Evolutionary conservation across 2,329 filamentous ascomycete genomes (phyloP).

Genomic region (Conoideocrella luteorostrata): DNA sequence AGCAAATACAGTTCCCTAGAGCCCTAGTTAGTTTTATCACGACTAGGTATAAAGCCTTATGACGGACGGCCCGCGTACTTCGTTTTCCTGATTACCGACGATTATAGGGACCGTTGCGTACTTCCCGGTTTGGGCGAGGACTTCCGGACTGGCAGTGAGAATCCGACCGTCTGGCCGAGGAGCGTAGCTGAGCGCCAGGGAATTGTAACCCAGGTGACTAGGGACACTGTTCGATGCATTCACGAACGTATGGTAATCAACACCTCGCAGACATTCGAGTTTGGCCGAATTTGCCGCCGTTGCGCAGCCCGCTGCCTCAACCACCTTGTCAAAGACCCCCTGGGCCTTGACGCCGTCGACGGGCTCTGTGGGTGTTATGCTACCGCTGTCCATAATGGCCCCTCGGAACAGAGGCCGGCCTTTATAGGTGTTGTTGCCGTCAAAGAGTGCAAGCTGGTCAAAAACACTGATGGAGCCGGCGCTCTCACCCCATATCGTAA

Average conservation of each 20-base stretch:
- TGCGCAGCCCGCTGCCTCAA: background rate
- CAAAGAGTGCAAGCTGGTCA: conserved; percentile 42
- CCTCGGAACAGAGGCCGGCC: conserved; percentile 5
- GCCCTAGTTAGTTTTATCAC: too few species aligned
- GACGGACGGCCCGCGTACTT: too few species aligned
- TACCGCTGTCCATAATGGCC: conserved; percentile 8
- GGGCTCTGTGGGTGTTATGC: conserved; percentile 40
- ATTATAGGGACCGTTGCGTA: conserved; percentile 33
- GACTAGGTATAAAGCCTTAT: too few species aligned
- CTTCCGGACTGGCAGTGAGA: conserved; percentile 9
- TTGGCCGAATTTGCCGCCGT: conserved; percentile 36
- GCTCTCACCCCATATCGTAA: conserved; percentile 55
- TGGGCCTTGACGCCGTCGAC: background rate
- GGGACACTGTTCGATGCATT: conserved; percentile 11
- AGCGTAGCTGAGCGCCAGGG: background rate
- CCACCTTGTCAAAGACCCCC: conserved; percentile 1
- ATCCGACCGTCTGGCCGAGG: conserved; percentile 23
- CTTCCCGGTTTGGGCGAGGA: conserved; percentile 49
- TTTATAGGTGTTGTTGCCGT: conserved; percentile 50
- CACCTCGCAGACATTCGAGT: conserved; percentile 27
- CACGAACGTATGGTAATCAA: conserved; percentile 47
- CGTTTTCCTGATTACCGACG: conserved; percentile 3
- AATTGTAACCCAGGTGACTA: background rate
- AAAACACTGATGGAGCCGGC: conserved; percentile 51
- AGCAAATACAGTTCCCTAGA: conserved; percentile 1